These are phyloP conservation scores for Xylariaceae sp. DNA, from an alignment of 2,329 filamentous ascomycete genomes.

Conservation along the genomic window DNA sequence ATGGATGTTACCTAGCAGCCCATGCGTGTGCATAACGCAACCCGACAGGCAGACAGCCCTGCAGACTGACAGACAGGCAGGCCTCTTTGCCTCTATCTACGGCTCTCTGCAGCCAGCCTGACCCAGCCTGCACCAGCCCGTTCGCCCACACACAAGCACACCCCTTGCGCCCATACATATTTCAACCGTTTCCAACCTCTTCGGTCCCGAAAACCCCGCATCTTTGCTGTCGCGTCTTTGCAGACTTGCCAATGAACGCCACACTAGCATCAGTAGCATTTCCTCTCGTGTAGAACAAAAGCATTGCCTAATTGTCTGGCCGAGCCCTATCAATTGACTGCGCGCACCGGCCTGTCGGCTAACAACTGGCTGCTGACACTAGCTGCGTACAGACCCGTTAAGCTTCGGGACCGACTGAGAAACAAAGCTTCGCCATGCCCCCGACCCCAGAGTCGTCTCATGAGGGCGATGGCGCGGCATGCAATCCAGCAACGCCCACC, in stretches of 20 bases:
- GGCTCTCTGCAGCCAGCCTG: too few species aligned
- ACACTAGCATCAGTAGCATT: constrained; percentile 16
- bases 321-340: constrained; percentile 24
- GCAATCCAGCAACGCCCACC: constrained; percentile 34
- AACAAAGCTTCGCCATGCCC: constrained; percentile 31
- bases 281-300: constrained; percentile 30
- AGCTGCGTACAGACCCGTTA: constrained; percentile 24
- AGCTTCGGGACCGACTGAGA: constrained; percentile 28
- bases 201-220: constrained; percentile 38
- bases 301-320: constrained; percentile 22
- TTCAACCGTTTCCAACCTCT: constrained; percentile 5
- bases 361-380: constrained; percentile 19
- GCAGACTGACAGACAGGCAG: too few species aligned
- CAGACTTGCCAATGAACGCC: constrained; percentile 31
- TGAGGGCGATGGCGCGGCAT: constrained; percentile 32
- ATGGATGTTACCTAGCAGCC: too few species aligned
- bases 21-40: too few species aligned
- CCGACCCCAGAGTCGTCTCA: constrained; percentile 38
- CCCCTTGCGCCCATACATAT: not conserved
- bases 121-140: too few species aligned
- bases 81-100: too few species aligned
- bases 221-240: constrained; percentile 14
- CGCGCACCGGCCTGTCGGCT: constrained; percentile 13
- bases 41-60: too few species aligned
- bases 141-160: too few species aligned